These are phyloP conservation scores for Suhomyces atakaporum DNA, from an alignment of 1,139 yeast genomes.

Conservation along the genomic window DNA sequence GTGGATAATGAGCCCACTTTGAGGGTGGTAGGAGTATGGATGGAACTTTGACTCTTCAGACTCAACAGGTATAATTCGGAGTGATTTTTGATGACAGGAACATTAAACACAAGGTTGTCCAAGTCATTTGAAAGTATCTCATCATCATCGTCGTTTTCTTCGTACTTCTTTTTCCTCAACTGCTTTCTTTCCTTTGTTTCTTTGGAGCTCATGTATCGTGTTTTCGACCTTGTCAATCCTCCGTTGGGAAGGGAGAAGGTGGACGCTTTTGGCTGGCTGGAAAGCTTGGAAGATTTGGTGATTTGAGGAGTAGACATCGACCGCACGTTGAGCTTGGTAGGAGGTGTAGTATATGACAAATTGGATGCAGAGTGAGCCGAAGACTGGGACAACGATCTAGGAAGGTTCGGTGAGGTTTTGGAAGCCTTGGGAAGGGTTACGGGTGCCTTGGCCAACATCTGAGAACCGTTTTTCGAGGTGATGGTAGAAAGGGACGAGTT, in stretches of 20 bases:
- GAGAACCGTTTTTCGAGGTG: slow-evolving; percentile 18
- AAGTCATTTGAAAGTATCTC: slow-evolving; percentile 42
- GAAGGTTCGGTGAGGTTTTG: slow-evolving; percentile 3
- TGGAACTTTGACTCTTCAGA: slow-evolving; percentile 7
- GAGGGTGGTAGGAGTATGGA: slow-evolving; percentile 10
- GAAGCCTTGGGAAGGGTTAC: slow-evolving; percentile 1
- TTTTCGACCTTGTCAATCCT: slow-evolving; percentile 30
- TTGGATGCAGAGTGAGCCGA: slow-evolving; percentile 9
- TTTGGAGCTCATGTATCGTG: slow-evolving; percentile 36
- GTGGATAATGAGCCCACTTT: slow-evolving; percentile 5
- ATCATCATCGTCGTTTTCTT: slow-evolving; percentile 47
- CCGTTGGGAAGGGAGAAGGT: slow-evolving; percentile 4
- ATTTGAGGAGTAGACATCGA: slow-evolving; percentile 9
- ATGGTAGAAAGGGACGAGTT: slow-evolving; percentile 29
- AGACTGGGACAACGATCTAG: slow-evolving; percentile 4
- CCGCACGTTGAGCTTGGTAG: slow-evolving; percentile 2
- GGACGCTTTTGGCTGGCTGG: slow-evolving; percentile 6
- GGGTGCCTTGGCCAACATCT: slow-evolving; percentile 3
- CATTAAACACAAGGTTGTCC: slow-evolving; percentile 44
- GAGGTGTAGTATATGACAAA: slow-evolving; percentile 4
- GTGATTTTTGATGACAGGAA: slow-evolving; percentile 44
- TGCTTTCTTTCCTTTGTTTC: slow-evolving; percentile 44
- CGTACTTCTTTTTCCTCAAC: slow-evolving; percentile 44
- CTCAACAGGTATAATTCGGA: slow-evolving; percentile 32
- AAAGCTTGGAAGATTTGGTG: not conserved